phyloP scores from a whole-genome alignment of 805 yeast genomes.

The Zygotorulaspora danielsina region DNA sequence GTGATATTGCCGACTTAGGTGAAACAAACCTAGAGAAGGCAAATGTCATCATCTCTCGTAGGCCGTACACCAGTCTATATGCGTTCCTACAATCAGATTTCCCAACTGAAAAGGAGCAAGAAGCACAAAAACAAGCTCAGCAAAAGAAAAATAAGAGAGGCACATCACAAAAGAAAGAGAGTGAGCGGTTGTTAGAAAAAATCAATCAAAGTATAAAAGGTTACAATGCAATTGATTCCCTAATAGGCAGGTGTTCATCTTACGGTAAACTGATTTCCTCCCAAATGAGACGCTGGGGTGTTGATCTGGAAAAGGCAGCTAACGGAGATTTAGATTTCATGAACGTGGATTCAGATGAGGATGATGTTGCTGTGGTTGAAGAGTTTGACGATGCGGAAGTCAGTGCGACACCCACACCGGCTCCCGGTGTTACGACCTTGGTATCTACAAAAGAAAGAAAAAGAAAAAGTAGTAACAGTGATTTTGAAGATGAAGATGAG shows the following conservation, averaged over 20 bases:
- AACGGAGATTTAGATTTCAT: conserved; percentile 39
- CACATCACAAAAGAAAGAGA: conserved; percentile 52
- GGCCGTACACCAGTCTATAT: conserved; percentile 66
- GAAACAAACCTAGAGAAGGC: conserved; percentile 67
- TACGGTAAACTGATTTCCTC: conserved; percentile 66
- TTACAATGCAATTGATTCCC: conserved; percentile 90
- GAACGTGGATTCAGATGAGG: conserved; percentile 33
- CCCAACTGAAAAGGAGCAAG: conserved; percentile 33
- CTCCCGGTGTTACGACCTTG: conserved; percentile 6
- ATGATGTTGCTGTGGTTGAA: conserved; percentile 30
- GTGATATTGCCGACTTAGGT: conserved; percentile 78
- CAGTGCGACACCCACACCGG: conserved; percentile 23
- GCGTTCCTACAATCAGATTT: conserved; percentile 58
- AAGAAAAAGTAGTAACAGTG: conserved; percentile 22
- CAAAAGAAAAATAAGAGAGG: conserved; percentile 37
- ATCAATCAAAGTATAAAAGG: conserved; percentile 72
- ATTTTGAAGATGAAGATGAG: conserved; percentile 34
- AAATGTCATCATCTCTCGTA: conserved; percentile 50
- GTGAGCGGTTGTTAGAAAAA: conserved; percentile 69
- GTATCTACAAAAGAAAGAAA: background rate
- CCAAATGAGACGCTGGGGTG: conserved; percentile 86
- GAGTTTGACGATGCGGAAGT: conserved; percentile 32
- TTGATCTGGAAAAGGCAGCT: conserved; percentile 55
- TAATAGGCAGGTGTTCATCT: conserved; percentile 75
- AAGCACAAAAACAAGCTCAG: conserved; percentile 21